A percentile compares a stretch with the other conserved stretches of the same genome.
These are phyloP conservation scores for Passalora sequoiae DNA, from an alignment of 2,329 filamentous ascomycete genomes.

Conservation along the genomic window DNA sequence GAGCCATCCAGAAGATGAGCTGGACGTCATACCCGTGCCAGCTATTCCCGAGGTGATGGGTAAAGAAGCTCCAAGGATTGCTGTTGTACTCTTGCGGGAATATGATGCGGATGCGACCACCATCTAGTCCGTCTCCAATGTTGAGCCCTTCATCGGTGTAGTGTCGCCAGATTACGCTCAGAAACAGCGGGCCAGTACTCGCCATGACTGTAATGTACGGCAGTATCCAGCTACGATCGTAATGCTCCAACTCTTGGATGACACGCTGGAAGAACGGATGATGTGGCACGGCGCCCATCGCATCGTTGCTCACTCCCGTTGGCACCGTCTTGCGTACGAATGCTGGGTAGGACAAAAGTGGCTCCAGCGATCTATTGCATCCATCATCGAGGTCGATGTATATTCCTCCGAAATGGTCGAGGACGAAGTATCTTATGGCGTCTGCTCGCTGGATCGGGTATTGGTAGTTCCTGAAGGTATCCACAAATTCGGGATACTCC, in stretches of 20 bases:
- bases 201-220: slow-evolving; percentile 78
- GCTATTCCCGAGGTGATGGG: slow-evolving; percentile 58
- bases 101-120: slow-evolving; percentile 58
- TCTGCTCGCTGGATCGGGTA: slow-evolving; percentile 75
- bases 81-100: slow-evolving; percentile 67
- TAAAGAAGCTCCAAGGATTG: slow-evolving; percentile 67
- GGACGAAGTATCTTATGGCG: slow-evolving; percentile 69
- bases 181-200: slow-evolving; percentile 68
- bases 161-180: slow-evolving; percentile 70
- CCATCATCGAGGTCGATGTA: slow-evolving; percentile 75
- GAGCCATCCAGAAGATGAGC: slow-evolving; percentile 57
- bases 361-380: slow-evolving; percentile 61
- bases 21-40: slow-evolving; percentile 61
- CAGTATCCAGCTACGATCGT: slow-evolving; percentile 63
- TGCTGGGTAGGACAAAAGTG: slow-evolving; percentile 61
- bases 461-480: slow-evolving; percentile 67
- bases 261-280: slow-evolving; percentile 71
- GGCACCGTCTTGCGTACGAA: slow-evolving; percentile 68
- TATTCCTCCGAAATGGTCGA: slow-evolving; percentile 71
- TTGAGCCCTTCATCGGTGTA: slow-evolving; percentile 54
- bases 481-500: slow-evolving; percentile 66
- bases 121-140: slow-evolving; percentile 36
- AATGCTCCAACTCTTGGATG: slow-evolving; percentile 62
- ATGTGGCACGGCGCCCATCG: slow-evolving; percentile 66
- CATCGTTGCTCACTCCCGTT: slow-evolving; percentile 76